Evolutionary conservation across 1,139 yeast genomes (phyloP).

Genomic region (Yamadazyma spencermartinsiae): DNA sequence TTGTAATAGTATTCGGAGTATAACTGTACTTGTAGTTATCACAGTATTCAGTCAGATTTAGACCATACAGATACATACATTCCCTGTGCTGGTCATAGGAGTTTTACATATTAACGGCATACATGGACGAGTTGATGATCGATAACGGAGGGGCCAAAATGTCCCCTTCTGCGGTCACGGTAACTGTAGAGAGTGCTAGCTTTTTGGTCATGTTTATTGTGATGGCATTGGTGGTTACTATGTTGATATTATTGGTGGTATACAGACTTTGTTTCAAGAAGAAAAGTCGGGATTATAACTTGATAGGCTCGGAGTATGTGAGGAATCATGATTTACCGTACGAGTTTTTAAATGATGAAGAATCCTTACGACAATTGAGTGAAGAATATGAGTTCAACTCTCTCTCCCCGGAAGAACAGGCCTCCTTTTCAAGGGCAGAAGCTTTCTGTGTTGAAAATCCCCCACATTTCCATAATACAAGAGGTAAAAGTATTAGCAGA

Average conservation of each 20-base stretch:
- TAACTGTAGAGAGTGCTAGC: constrained; percentile 2
- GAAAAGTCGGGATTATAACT: constrained; percentile 18
- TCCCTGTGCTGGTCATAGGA: neutral
- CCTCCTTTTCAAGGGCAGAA: constrained; percentile 35
- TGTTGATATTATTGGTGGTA: constrained; percentile 18
- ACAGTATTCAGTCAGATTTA: too few species aligned
- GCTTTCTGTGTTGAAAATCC: constrained; percentile 35
- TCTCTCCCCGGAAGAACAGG: constrained; percentile 47
- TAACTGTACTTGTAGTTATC: neutral
- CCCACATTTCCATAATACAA: constrained; percentile 29
- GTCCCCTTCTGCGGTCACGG: neutral
- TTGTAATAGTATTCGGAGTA: too few species aligned
- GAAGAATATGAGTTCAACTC: constrained; percentile 39
- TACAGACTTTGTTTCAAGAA: constrained; percentile 10
- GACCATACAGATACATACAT: too few species aligned
- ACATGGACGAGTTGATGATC: too few species aligned
- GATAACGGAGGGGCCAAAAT: neutral
- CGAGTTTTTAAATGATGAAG: constrained; percentile 47
- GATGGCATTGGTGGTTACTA: constrained; percentile 14
- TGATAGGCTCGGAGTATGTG: constrained; percentile 20
- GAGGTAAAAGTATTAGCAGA: constrained; percentile 35
- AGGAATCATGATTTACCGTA: constrained; percentile 30
- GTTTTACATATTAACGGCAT: neutral
- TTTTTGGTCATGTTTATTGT: constrained; percentile 17
- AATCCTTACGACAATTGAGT: constrained; percentile 34